Conservation (phyloP, 305 asterid species). For the Rubia peregrina region DNA sequence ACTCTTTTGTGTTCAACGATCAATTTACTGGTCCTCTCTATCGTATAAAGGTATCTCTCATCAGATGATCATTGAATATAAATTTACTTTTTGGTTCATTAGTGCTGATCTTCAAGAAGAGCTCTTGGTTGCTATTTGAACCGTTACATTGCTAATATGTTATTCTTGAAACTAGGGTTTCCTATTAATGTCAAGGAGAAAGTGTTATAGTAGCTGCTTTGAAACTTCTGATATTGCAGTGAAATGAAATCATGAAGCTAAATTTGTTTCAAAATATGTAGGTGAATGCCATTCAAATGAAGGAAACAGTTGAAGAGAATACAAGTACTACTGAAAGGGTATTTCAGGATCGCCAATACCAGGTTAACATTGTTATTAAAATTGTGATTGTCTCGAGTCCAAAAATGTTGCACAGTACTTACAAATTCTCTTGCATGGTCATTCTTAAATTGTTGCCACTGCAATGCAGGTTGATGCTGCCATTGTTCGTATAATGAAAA, state of each 20-base stretch:
- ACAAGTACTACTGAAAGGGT: slow-evolving; percentile 95
- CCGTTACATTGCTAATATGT: not conserved
- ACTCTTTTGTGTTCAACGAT: slow-evolving; percentile 67
- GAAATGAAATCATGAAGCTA: slow-evolving; percentile 14
- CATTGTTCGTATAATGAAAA: slow-evolving; percentile 96
- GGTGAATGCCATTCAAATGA: slow-evolving; percentile 97
- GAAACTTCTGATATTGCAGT: not conserved
- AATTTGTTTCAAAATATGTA: slow-evolving; percentile 21
- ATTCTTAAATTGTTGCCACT: not conserved
- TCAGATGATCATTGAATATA: not conserved
- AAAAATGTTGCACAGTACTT: not conserved
- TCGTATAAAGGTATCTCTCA: slow-evolving; percentile 65
- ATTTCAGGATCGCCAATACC: slow-evolving; percentile 97
- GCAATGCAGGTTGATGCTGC: slow-evolving; percentile 88
- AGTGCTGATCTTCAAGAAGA: not conserved
- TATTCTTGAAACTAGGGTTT: slow-evolving; percentile 18
- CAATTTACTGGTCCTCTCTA: slow-evolving; percentile 84
- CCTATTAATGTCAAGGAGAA: not conserved
- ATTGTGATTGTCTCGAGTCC: not conserved
- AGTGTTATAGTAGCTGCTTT: not conserved
- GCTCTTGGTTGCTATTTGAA: not conserved
- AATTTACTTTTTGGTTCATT: not conserved
- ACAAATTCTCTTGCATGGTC: not conserved
- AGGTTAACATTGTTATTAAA: slow-evolving; percentile 38
- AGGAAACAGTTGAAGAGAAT: slow-evolving; percentile 97